phyloP scores from a whole-genome alignment of 805 yeast genomes.

The Starmerella apis region DNA sequence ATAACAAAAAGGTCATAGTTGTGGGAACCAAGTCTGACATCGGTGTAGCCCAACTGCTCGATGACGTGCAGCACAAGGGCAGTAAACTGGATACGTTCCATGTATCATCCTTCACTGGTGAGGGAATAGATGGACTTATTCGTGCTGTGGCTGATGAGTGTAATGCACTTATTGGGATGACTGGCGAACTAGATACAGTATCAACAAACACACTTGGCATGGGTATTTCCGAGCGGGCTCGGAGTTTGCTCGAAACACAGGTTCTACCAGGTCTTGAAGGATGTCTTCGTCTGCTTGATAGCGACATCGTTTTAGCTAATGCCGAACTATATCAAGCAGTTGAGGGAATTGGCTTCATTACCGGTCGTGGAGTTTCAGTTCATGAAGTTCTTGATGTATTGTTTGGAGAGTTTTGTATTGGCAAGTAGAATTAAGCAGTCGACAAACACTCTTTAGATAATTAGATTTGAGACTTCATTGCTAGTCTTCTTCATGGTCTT shows the following conservation, averaged over 20 bases:
- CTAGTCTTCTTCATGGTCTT: too few species aligned
- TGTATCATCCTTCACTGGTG: conserved; percentile 51
- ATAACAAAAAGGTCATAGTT: conserved; percentile 26
- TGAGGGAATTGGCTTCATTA: conserved; percentile 83
- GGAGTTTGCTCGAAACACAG: conserved; percentile 63
- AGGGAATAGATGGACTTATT: conserved; percentile 47
- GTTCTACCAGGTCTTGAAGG: conserved; percentile 62
- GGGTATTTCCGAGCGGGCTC: conserved; percentile 61
- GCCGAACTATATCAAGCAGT: conserved; percentile 65
- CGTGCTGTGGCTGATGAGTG: conserved; percentile 38
- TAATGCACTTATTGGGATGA: conserved; percentile 39
- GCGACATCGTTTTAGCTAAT: conserved; percentile 67
- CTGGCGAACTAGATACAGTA: conserved; percentile 14
- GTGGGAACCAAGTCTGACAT: conserved; percentile 32
- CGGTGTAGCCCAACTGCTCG: not conserved
- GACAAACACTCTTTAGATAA: too few species aligned
- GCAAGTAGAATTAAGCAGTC: conserved; percentile 66
- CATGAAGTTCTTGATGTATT: conserved; percentile 89
- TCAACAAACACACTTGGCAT: conserved; percentile 43
- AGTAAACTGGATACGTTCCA: not conserved
- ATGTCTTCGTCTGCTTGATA: conserved; percentile 26
- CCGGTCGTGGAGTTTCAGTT: conserved; percentile 78
- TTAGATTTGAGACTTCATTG: too few species aligned
- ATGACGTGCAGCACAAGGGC: not conserved
- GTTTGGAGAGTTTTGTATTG: conserved; percentile 86